Base-by-base conservation (phyloP, 768 basidiomycete genomes). In the Lepiota venenata region DNA sequence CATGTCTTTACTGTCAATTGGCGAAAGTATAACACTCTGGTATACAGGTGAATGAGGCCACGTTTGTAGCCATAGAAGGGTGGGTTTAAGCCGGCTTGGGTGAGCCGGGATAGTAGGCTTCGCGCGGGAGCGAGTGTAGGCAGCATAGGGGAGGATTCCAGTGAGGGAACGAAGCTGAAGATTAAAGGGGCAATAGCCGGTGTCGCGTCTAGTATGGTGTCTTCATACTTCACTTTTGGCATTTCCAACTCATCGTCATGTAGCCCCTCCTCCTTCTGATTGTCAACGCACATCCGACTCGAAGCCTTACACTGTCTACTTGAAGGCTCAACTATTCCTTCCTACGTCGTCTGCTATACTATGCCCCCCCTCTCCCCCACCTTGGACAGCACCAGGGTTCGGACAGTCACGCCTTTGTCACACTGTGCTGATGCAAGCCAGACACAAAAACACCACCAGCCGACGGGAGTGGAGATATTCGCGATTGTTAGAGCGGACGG, bases 1-100 rank as follows among this genome's bases (percentile, higher is more conserved):
- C 84, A 85, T 47, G 71, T 85, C 9, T 76, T 75, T 0, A 74
- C 77, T 36, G 66, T 85, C 40, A 85, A 85, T 58, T 84, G 84
- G 84, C 83, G 85, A 65, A 71, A 69, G n/a, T 82, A 76, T 59
- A 82, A 85, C 60, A 61, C 58, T n/a, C n/a, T 1, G 77, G 78
- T 1, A 79, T 81, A 76, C 81, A 82, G 58, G 62, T 86, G 20
- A 84, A 85, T 58, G 85, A 84, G 63, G 84, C 74, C 0, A 74
- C 86, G 76, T 86, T 85, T 60, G 72, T 73, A 0, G 84, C 80
- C 0, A 79, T 73, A 2, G 60, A 66, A 2, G 84, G 83, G 1
- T 85, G 80, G 81, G 75, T 81, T 72, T 32, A 47, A 47, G 12
- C 46, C 46, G 11, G 29, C 29, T 12, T 54, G 52, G 52, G 47